A percentile compares a stretch with the other conserved stretches of the same genome.
phyloP scores from a whole-genome alignment of 192 early-diverging fungal species.

The Linderina pennispora region DNA sequence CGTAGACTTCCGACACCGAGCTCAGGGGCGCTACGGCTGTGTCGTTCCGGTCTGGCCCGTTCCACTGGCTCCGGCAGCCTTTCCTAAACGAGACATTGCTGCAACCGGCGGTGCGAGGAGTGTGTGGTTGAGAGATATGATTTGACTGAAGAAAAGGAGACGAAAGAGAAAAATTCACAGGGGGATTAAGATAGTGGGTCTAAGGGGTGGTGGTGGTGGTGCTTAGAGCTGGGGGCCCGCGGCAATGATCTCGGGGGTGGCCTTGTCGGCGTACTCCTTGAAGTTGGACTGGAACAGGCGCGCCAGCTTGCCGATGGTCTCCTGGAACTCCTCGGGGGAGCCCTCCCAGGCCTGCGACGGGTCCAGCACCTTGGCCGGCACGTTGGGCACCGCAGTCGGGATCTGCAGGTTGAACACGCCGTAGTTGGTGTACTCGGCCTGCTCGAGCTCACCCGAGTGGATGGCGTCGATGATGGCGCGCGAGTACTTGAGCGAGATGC shows the following conservation, averaged over 20 bases:
- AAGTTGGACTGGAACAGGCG: conserved; percentile 88
- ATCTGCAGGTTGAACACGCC: conserved; percentile 84
- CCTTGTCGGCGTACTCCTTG: conserved; percentile 72
- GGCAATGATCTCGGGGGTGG: conserved; percentile 64
- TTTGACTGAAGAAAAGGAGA: neutral
- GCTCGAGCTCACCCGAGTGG: conserved; percentile 86
- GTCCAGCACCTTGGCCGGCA: conserved; percentile 82
- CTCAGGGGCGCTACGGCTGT: too few relatives aligned
- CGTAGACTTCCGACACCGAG: too few relatives aligned
- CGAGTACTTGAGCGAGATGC: conserved; percentile 93
- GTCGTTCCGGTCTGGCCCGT: too few relatives aligned
- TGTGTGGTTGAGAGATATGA: neutral
- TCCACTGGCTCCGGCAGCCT: too few relatives aligned
- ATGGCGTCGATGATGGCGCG: conserved; percentile 97
- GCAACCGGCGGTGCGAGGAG: neutral
- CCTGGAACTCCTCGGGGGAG: conserved; percentile 54
- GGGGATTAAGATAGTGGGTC: neutral
- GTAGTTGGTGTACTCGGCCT: conserved; percentile 79
- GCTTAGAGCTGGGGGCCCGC: conserved; percentile 59
- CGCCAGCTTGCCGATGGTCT: conserved; percentile 71
- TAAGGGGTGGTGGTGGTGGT: neutral
- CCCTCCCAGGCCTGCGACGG: conserved; percentile 85
- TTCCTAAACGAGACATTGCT: neutral
- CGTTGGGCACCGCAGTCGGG: conserved; percentile 69
- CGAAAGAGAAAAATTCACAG: neutral